Base-by-base conservation (phyloP, 2,329 filamentous ascomycete species). In the Chrysoporthe puriensis region DNA sequence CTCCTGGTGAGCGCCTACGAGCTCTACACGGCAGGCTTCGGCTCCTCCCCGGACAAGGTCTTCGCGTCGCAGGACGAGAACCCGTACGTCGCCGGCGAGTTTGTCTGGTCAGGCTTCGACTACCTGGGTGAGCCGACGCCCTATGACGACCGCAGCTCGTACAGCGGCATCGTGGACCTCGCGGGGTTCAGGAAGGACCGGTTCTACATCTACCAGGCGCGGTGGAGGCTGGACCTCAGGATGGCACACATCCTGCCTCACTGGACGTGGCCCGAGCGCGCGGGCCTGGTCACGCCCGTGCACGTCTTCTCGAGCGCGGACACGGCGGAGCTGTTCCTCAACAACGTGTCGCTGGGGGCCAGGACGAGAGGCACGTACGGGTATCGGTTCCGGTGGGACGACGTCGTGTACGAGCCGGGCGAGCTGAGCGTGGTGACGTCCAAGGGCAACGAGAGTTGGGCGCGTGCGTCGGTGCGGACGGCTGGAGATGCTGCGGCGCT, bases 131-230 rank as follows among this genome's bases (percentile, higher is more conserved):
- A 85, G 73, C 83, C 83, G 2, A 83, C 81, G 9, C 83, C 83
- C 0, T 86, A 83, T 71, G 76, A 83, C 70, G 76, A 83, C 4
- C 81, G 84, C 13, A 85, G 82, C 73, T 84, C 82, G 1, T 88
- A 87, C 73, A 87, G 82, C 58, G 85, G 85, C 11, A 86, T 88
- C 67, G 79, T 88, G 42, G 85, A 88, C 65, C 76, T 87, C 7
- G 85, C 85, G 0, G 85, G 85, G 0, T 88, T 88, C 75, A 79
- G 78, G 66, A 88, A 88, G 74, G 85, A 87, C 67, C 78, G 85
- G 1, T 87, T 82, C 73, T 86, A 80, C 70, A 72, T 87, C 4
- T 88, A 87, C 69, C 85, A 87, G 71, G 74, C 84, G 0, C 80
- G 83, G 8, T 88, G 85, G 86, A 76, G 80, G 2, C 77, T 84